Evolutionary conservation across 345 rosid genomes (phyloP), one percentile per base, ranked within the genome.

Genomic region (Mangifera indica): DNA sequence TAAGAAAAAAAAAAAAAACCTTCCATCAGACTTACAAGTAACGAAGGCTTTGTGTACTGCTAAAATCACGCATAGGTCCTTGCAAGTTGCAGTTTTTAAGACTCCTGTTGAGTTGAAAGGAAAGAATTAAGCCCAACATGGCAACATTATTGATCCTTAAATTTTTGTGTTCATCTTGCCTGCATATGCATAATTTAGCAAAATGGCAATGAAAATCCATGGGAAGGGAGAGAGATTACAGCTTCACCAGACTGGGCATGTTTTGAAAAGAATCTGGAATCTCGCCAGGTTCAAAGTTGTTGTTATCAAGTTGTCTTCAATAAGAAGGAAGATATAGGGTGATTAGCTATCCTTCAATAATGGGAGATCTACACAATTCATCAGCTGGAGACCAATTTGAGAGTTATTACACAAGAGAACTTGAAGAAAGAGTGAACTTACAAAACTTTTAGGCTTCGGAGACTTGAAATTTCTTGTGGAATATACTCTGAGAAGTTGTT

Each of bases 261-360:
- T 84, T 87, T 56, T 82, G 78, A 67, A 87, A 94, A 70, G 97
- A 82, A 60, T 22, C 78, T 66, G 97, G 98, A 79, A 92, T 94
- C n/a, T 82, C 48, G 48, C 78, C 76, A 71, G 97, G 95, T n/a
- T 84, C 83, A 45, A 94, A 94, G 80, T 89, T 77, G 88, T 92
- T 94, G 80, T 92, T 92, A 78, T 94, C 98, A 59, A 88, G 82
- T 71, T 94, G 98, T 60, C 98, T 94, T 90, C 83, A 82, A 74
- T 3, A 49, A 34, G 18, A 81, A 73, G 52, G 21, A 72, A 79
- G 46, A 77, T 74, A 75, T 7, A 3, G 21, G 29, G 68, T 18
- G 2, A 60, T n/a, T 55, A 51, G 14, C 48, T 26, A 44, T 42
- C 17, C 54, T 63, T 63, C 20, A 21, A 24, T 5, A 5, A 60